Conservation (phyloP, 306 rosid genomes). For the Prunus davidiana region DNA sequence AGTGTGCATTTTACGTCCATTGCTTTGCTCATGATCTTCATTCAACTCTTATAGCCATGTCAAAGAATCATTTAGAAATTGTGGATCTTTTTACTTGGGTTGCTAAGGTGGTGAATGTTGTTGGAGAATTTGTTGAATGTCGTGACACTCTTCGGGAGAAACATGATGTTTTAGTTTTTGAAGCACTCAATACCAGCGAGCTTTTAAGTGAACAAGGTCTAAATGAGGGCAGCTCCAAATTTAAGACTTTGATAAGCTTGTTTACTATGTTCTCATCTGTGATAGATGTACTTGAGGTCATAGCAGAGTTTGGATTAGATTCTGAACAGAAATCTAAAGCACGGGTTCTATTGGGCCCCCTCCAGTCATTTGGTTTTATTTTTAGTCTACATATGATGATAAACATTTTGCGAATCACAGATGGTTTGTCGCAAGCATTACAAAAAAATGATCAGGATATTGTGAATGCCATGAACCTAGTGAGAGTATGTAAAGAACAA, state of each 20-base stretch:
- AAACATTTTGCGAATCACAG: background rate
- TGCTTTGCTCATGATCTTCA: constrained; percentile 17
- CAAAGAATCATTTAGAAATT: background rate
- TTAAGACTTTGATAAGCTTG: background rate
- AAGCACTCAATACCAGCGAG: background rate
- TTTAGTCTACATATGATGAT: background rate
- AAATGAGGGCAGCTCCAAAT: constrained; percentile 6
- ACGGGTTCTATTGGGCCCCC: background rate
- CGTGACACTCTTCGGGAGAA: background rate
- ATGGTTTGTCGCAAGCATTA: constrained; percentile 7
- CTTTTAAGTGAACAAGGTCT: background rate
- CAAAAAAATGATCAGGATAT: constrained; percentile 20
- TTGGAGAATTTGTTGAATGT: background rate
- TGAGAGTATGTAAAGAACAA: background rate
- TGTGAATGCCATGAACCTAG: constrained; percentile 10
- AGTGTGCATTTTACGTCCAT: constrained; percentile 3
- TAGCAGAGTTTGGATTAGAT: background rate
- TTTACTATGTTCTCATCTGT: background rate
- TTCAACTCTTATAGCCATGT: background rate
- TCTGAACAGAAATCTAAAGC: background rate
- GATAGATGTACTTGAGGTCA: background rate
- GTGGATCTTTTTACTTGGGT: background rate
- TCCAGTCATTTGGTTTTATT: background rate
- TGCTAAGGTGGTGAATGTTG: background rate
- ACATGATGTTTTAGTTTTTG: background rate